phyloP scores from a whole-genome alignment of 169 alveolate species.

The Plasmodium coatneyi region DNA sequence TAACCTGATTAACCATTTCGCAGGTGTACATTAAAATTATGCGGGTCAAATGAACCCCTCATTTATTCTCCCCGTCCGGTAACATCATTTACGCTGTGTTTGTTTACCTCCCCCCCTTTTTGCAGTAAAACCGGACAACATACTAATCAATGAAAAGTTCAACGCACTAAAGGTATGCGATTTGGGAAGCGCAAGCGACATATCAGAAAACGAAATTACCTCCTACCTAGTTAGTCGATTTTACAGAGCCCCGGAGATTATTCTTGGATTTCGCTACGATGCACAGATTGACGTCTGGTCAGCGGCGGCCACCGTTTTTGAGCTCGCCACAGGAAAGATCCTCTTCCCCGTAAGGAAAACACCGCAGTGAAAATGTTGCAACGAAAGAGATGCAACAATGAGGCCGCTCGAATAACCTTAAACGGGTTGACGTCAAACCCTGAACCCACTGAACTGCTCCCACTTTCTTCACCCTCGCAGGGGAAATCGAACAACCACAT shows the following conservation, averaged over 20 bases:
- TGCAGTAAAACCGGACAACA: conserved; percentile 96
- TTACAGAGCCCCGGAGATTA: conserved; percentile 99
- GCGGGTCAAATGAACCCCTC: neutral
- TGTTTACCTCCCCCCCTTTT: neutral
- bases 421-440: neutral
- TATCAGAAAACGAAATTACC: conserved; percentile 91
- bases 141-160: conserved; percentile 90
- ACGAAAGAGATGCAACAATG: neutral
- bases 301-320: conserved; percentile 96
- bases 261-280: conserved; percentile 94
- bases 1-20: neutral
- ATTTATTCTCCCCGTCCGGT: neutral
- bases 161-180: conserved; percentile 95
- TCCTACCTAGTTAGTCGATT: conserved; percentile 95
- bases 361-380: conserved; percentile 79
- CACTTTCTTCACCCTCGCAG: conserved; percentile 27
- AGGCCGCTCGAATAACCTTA: neutral
- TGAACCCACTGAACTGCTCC: neutral
- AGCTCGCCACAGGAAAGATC: conserved; percentile 97
- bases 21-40: neutral
- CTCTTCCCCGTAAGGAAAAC: conserved; percentile 91
- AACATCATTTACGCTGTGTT: neutral
- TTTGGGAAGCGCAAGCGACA: conserved; percentile 95
- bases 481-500: conserved; percentile 97
- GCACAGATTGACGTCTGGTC: conserved; percentile 96